Base-by-base conservation (phyloP, 495 filamentous ascomycete genomes). In the Durotheca rogersii region DNA sequence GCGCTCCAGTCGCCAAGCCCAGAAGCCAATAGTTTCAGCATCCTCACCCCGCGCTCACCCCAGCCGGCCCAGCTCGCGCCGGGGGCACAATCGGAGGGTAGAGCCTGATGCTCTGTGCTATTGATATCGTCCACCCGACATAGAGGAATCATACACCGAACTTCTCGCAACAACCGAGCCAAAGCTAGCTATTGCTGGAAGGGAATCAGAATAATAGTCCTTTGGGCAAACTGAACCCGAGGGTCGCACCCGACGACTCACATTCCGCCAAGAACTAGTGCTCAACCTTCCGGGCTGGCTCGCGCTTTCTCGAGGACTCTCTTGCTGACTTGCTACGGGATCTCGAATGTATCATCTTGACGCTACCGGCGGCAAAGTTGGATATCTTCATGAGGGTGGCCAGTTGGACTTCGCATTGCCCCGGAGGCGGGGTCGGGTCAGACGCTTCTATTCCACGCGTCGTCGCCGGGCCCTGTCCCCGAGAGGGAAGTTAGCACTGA, bases 311-410 rank as follows among this genome's bases (percentile, higher is more conserved):
- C 10, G 30, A 33, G 27, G 21, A 33, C 27, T 4, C 32, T 21
- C 21, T 41, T 20, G 29, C 21, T 36, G 23, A 34, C n/a, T 35
- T 35, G 21, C 20, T 19, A 25, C 37, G 51, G 3, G 38, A 1
- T 27, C 20, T 48, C 18, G 43, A 12, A 27, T 55, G 23, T 0
- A 55, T 19, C 37, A 11, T 55, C 39, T 44, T 55, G 16, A 55
- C 51, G 37, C 34, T 48, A 16, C 51, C 51, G n/a, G 51, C 51
- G 4, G 38, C 39, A 21, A 55, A 14, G 15, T 48, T 55, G 10
- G 43, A 55, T 55, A 55, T 55, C 39, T 55, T 38, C 9, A 55
- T 18, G 14, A 44, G 33, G 14, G 51, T 55, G 32, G 51, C 51
- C 4, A 42, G 30, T 17, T 43, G 32, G 16, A 43, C 44, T 48